phyloP scores from a whole-genome alignment of 2,329 filamentous ascomycete genomes.

The Neophaeococcomyces aloes region DNA sequence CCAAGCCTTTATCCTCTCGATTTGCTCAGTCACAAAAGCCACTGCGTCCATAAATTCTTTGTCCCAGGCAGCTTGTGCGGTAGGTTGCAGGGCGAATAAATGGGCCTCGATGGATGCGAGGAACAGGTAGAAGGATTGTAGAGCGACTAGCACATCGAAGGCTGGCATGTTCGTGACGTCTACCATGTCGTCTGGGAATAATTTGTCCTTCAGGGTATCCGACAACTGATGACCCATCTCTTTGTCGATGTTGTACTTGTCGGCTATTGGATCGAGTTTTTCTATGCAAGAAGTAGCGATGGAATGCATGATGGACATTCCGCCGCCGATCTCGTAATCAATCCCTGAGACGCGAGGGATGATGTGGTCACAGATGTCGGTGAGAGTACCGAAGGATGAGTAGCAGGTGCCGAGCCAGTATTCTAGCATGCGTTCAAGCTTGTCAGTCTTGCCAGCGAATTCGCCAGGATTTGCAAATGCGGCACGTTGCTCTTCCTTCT shows the following conservation, averaged over 20 bases:
- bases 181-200: constrained; percentile 20
- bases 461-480: constrained; percentile 2
- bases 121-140: constrained; percentile 27
- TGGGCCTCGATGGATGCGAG: constrained; percentile 25
- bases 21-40: constrained; percentile 13
- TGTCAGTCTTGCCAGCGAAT: constrained; percentile 4
- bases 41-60: constrained; percentile 25
- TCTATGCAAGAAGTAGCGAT: constrained; percentile 21
- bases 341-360: constrained; percentile 23
- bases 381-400: constrained; percentile 21
- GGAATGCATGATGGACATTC: constrained; percentile 23
- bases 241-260: constrained; percentile 23
- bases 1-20: constrained; percentile 27
- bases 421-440: constrained; percentile 24
- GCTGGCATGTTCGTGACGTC: constrained; percentile 2
- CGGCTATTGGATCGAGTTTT: constrained; percentile 20
- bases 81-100: constrained; percentile 24
- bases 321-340: constrained; percentile 24
- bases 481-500: constrained; percentile 12
- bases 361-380: constrained; percentile 22
- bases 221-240: constrained; percentile 19
- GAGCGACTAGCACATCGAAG: constrained; percentile 23
- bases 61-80: constrained; percentile 29
- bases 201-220: constrained; percentile 20
- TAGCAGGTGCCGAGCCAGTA: constrained; percentile 28